Percentiles rank a stretch among this genome's conserved stretches.
phyloP scores from a whole-genome alignment of 495 filamentous ascomycete species.

The Penicillium steckii region DNA sequence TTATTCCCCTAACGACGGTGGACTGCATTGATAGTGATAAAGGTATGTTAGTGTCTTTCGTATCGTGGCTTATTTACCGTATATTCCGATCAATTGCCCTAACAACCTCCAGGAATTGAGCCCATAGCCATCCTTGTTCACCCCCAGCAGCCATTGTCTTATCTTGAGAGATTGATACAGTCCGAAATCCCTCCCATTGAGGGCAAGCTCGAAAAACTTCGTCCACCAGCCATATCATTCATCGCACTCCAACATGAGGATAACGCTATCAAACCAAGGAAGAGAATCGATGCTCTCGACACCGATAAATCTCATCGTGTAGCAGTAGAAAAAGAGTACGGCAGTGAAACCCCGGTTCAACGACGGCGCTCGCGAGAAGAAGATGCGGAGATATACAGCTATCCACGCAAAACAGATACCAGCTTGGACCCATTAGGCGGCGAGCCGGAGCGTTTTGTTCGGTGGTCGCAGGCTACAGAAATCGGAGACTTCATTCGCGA shows the following conservation, averaged over 20 bases:
- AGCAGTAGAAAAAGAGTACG: constrained; percentile 4
- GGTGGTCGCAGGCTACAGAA: constrained; percentile 89
- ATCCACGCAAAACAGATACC: constrained; percentile 28
- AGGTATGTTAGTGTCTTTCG: no score
- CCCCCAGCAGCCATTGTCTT: constrained; percentile 89
- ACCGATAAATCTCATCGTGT: constrained; percentile 19
- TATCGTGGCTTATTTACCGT: no score
- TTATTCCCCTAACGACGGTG: constrained; percentile 70
- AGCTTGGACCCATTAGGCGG: constrained; percentile 16
- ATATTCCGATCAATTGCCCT: background rate
- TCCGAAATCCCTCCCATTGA: constrained; percentile 77
- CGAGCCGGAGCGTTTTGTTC: constrained; percentile 59
- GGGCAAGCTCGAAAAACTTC: constrained; percentile 55
- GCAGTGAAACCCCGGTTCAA: constrained; percentile 2
- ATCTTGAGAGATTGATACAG: constrained; percentile 88
- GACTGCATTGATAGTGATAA: constrained; percentile 53
- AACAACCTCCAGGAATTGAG: constrained; percentile 55
- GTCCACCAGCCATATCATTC: constrained; percentile 75
- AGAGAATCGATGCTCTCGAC: constrained; percentile 48
- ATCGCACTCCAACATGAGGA: constrained; percentile 71
- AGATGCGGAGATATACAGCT: constrained; percentile 38
- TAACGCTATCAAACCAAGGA: constrained; percentile 51
- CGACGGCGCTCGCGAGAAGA: constrained; percentile 22
- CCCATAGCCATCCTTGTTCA: constrained; percentile 87
- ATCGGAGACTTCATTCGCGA: constrained; percentile 95